Evolutionary conservation across 2,329 filamentous ascomycete genomes (phyloP).

Genomic region (Lachnellula suecica): DNA sequence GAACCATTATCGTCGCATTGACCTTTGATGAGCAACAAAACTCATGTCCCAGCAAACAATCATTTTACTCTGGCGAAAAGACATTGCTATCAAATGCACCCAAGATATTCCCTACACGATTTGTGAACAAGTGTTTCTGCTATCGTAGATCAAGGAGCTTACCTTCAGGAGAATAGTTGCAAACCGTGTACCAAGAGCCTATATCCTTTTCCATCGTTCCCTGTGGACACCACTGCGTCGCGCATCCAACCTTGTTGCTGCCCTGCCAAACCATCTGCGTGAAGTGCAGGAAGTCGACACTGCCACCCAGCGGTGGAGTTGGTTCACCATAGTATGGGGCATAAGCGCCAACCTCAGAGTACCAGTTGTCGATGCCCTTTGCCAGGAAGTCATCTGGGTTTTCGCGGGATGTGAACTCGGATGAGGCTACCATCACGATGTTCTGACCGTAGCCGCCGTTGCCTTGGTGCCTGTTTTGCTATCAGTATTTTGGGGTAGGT

Average conservation of each 20-base stretch:
- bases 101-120: background rate
- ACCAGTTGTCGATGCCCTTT: conserved; percentile 77
- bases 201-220: conserved; percentile 38
- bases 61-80: background rate
- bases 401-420: conserved; percentile 44
- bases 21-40: background rate
- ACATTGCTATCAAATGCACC: background rate
- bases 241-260: conserved; percentile 62
- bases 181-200: conserved; percentile 71
- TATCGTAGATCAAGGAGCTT: background rate
- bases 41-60: background rate
- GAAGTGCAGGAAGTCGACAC: conserved; percentile 71
- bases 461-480: conserved; percentile 44
- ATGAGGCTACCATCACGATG: conserved; percentile 65
- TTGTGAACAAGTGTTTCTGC: background rate
- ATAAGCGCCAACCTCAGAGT: conserved; percentile 67
- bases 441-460: conserved; percentile 82
- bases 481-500: conserved; percentile 9
- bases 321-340: conserved; percentile 57
- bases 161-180: conserved; percentile 67
- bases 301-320: conserved; percentile 60
- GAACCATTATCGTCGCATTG: too few relatives aligned
- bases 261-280: conserved; percentile 70
- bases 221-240: conserved; percentile 50
- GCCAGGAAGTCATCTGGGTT: conserved; percentile 50